Evolutionary conservation across 73 alveolate genomes (phyloP), one percentile per base, ranked within the genome.

Genomic region (Urostyla sp.): DNA sequence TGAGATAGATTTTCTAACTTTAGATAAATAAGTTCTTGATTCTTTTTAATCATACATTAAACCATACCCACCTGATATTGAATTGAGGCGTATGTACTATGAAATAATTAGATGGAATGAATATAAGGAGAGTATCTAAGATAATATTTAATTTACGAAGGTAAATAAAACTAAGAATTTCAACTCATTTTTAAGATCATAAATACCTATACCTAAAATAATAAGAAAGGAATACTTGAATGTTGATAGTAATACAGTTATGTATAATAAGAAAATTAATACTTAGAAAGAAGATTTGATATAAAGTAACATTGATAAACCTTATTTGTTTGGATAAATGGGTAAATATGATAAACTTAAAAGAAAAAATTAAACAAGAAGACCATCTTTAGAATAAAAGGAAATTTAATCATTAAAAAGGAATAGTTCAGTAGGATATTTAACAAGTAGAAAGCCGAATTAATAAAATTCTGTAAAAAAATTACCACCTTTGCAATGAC

Each of bases 31-130:
- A 10, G 28, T 60, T n/a, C 44, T 63, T 57, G 79, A 63, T 63
- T 43, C 37, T 26, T 63, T 63, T 63, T 43, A 63, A 24, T 57
- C 37, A 21, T 63, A 63, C 27, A 63, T 63, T 24, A 63, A 63
- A 40, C 79, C 79, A 27, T 63, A 63, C 23, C 79, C 79, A 37
- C 21, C 35, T 38, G 79, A 63, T 38, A 63, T 5, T 24, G 79
- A 63, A 6, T 31, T 63, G 24, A 63, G 79, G 27, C 37, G 44
- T 24, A 63, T 63, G 79, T 60, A 63, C 28, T 63, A 63, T 38
- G 79, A 63, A 63, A 20, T 60, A 7, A 37, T 63, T 18, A 63
- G 79, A 38, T 63, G 79, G 79, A 63, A 63, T 43, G 36, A 35
- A 24, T 63, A 63, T 23, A 63, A 63, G 45, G 44, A 40, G 5